These are phyloP conservation scores for Dryas integrifolia DNA, from an alignment of 331 rosid species.

Conservation along the genomic window DNA sequence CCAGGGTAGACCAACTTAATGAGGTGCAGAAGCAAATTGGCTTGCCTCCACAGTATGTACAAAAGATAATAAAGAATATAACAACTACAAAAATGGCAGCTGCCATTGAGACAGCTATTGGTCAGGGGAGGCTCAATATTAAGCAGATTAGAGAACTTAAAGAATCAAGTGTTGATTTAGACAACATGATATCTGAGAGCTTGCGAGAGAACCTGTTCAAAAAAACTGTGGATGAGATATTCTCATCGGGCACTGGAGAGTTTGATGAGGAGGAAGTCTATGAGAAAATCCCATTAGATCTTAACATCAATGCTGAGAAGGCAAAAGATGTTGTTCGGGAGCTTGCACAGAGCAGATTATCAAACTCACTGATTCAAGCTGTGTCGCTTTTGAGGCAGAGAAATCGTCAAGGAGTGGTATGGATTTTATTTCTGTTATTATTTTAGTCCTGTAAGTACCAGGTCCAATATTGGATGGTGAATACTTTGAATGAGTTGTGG, in stretches of 20 bases:
- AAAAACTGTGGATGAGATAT: constrained; percentile 84
- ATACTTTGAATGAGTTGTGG: neutral
- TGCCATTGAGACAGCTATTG: constrained; percentile 88
- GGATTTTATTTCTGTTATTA: constrained; percentile 7
- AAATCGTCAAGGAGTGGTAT: constrained; percentile 78
- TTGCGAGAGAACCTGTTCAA: constrained; percentile 85
- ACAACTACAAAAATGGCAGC: constrained; percentile 94
- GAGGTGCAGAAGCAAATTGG: constrained; percentile 86
- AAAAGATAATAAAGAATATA: constrained; percentile 87
- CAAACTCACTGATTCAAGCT: constrained; percentile 87
- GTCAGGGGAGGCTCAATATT: constrained; percentile 82
- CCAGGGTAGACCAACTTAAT: constrained; percentile 79
- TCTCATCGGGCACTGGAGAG: constrained; percentile 98
- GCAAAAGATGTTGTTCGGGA: constrained; percentile 62
- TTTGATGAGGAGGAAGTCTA: constrained; percentile 90
- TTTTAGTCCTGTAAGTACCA: neutral
- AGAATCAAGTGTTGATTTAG: constrained; percentile 78
- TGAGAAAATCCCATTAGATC: constrained; percentile 86
- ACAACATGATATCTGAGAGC: constrained; percentile 84
- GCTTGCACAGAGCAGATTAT: constrained; percentile 71
- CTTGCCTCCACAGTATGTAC: constrained; percentile 77
- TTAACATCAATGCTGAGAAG: constrained; percentile 74
- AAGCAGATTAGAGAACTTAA: constrained; percentile 96
- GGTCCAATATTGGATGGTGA: neutral
- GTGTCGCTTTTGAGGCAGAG: constrained; percentile 84